Evolutionary conservation across 257 asterid genomes (phyloP).

Genomic region (Solanum boliviense): DNA sequence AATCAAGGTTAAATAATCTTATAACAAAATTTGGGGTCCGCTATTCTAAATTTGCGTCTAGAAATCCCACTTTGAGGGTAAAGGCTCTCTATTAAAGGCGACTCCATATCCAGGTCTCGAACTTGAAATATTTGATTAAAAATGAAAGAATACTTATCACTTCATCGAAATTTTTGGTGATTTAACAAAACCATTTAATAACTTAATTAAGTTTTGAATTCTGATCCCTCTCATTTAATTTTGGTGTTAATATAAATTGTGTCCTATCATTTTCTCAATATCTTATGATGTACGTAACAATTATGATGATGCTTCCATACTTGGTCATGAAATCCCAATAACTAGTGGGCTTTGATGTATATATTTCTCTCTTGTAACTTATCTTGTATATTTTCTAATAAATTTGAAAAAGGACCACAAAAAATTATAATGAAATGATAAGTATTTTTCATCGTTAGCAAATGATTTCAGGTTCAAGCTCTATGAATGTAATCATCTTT

Average conservation of each 20-base stretch:
- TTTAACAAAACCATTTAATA: background rate
- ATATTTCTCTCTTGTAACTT: background rate
- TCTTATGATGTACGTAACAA: background rate
- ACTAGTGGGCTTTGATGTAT: background rate
- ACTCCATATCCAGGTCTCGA: background rate
- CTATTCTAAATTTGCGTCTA: background rate
- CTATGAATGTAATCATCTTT: background rate
- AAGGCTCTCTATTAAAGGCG: background rate
- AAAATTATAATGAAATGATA: background rate
- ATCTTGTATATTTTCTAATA: background rate
- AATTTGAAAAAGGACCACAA: background rate
- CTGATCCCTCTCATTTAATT: background rate
- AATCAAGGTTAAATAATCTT: background rate
- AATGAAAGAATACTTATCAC: background rate
- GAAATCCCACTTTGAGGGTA: background rate
- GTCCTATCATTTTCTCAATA: background rate
- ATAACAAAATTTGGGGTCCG: background rate
- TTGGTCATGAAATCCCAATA: background rate
- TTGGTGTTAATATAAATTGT: background rate
- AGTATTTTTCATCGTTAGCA: background rate
- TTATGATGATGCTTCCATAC: background rate
- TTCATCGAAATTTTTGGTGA: background rate
- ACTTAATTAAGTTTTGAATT: background rate
- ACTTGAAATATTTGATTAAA: background rate
- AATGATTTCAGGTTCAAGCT: fast-evolving